phyloP scores from a whole-genome alignment of 345 rosid genomes.

The Sonneratia alba region DNA sequence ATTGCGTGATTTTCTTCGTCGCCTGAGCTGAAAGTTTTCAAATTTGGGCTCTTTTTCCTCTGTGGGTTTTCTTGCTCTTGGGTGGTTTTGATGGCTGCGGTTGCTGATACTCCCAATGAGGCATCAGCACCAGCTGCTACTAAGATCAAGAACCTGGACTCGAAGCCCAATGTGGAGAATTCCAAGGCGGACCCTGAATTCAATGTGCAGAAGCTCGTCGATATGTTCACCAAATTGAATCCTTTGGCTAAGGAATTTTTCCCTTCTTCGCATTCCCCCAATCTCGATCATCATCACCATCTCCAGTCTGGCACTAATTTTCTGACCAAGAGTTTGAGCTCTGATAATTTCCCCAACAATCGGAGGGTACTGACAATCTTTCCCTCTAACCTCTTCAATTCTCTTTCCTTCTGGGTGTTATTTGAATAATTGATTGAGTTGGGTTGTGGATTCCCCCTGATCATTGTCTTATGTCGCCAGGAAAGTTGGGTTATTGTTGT shows the following conservation, averaged over 20 bases:
- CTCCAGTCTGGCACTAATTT: slow-evolving; percentile 19
- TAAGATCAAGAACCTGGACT: slow-evolving; percentile 21
- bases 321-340: slow-evolving; percentile 19
- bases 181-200: slow-evolving; percentile 41
- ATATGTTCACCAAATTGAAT: slow-evolving; percentile 74
- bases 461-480: not conserved
- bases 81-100: slow-evolving; percentile 48
- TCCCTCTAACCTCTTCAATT: slow-evolving; percentile 8
- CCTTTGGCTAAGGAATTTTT: slow-evolving; percentile 79
- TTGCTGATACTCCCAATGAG: slow-evolving; percentile 47
- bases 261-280: slow-evolving; percentile 40
- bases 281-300: slow-evolving; percentile 7
- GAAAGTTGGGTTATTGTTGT: not conserved
- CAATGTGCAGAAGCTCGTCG: slow-evolving; percentile 61
- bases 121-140: slow-evolving; percentile 21
- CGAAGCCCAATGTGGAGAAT: slow-evolving; percentile 19
- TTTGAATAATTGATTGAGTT: not conserved
- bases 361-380: slow-evolving; percentile 29
- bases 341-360: slow-evolving; percentile 20
- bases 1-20: not conserved
- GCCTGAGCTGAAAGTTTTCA: not conserved
- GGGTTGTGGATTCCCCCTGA: not conserved
- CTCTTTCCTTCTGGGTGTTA: not conserved
- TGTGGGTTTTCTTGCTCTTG: not conserved
- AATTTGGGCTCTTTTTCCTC: not conserved